These are phyloP conservation scores for Elongisporangium anandrum DNA, from an alignment of 352 stramenopile genomes.

Conservation along the genomic window DNA sequence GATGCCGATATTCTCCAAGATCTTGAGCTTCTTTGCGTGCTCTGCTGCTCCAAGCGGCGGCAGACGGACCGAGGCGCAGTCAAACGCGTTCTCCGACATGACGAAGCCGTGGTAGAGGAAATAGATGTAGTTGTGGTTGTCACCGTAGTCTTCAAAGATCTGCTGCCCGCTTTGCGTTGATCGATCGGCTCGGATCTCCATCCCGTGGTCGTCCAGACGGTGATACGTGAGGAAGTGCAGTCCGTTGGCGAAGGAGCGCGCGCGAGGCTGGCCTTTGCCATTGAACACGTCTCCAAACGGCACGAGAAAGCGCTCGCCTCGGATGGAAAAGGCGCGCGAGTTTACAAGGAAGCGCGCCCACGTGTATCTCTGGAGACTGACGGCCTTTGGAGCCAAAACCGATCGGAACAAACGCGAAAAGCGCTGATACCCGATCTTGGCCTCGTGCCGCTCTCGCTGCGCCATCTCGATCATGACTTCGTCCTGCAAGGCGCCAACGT, in stretches of 20 bases:
- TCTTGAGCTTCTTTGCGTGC: background rate
- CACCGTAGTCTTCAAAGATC: slow-evolving; percentile 94
- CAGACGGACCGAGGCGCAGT: slow-evolving; percentile 70
- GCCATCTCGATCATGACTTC: slow-evolving; percentile 29
- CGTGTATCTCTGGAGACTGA: slow-evolving; percentile 19
- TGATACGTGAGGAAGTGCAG: slow-evolving; percentile 63
- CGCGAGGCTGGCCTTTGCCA: slow-evolving; percentile 34
- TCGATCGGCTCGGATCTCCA: slow-evolving; percentile 71
- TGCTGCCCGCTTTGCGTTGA: slow-evolving; percentile 26
- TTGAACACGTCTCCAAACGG: slow-evolving; percentile 89
- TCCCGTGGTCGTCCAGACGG: slow-evolving; percentile 25
- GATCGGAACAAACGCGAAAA: slow-evolving; percentile 45
- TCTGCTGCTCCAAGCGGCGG: slow-evolving; percentile 9
- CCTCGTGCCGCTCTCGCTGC: slow-evolving; percentile 17
- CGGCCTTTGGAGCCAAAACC: slow-evolving; percentile 1
- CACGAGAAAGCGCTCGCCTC: slow-evolving; percentile 66
- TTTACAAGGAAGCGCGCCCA: slow-evolving; percentile 62
- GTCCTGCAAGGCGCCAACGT: slow-evolving; percentile 41
- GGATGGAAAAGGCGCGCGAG: slow-evolving; percentile 78
- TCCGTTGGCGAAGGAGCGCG: slow-evolving; percentile 28
- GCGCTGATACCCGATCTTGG: slow-evolving; percentile 25
- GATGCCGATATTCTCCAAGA: slow-evolving; percentile 22
- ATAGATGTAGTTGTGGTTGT: slow-evolving; percentile 89
- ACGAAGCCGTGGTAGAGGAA: slow-evolving; percentile 91
- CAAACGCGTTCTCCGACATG: slow-evolving; percentile 81